phyloP scores from a whole-genome alignment of 1,139 yeast species.

The Pichia sp. region DNA sequence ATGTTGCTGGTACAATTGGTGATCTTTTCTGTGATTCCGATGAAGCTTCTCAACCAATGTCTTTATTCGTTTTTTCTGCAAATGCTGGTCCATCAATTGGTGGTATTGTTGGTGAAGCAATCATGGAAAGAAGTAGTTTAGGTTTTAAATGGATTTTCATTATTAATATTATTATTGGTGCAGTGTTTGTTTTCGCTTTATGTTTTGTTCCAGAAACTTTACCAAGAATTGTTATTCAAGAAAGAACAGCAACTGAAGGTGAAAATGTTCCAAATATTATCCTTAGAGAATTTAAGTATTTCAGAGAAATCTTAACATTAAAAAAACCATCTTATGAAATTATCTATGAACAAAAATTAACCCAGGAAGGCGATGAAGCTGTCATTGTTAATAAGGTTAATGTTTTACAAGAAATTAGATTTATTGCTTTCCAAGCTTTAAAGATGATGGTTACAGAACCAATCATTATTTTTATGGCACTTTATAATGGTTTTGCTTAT shows the following conservation, averaged over 20 bases:
- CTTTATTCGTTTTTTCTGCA: conserved; percentile 29
- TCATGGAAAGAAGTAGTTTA: conserved; percentile 23
- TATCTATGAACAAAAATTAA: conserved; percentile 15
- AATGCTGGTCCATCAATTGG: conserved; percentile 31
- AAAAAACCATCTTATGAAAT: conserved; percentile 19
- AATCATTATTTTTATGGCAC: conserved; percentile 28
- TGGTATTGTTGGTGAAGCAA: conserved; percentile 32
- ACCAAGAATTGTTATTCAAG: conserved; percentile 30
- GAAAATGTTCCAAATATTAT: conserved; percentile 20
- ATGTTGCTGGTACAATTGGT: conserved; percentile 32
- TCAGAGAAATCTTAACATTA: conserved; percentile 14
- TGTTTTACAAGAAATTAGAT: conserved; percentile 25
- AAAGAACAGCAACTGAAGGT: conserved; percentile 25
- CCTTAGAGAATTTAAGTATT: conserved; percentile 23
- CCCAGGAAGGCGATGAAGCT: conserved; percentile 20
- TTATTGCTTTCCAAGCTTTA: conserved; percentile 28
- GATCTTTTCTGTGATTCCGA: conserved; percentile 30
- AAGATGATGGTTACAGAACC: conserved; percentile 31
- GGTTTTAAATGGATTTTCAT: conserved; percentile 30
- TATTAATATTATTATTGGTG: conserved; percentile 28
- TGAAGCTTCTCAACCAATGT: conserved; percentile 31
- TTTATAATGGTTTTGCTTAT: conserved; percentile 30
- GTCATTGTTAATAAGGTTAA: conserved; percentile 22
- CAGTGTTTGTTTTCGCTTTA: conserved; percentile 19
- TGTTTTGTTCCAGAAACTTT: conserved; percentile 29